phyloP scores from a whole-genome alignment of 2,329 filamentous ascomycete species.

The Fusarium agapanthi region DNA sequence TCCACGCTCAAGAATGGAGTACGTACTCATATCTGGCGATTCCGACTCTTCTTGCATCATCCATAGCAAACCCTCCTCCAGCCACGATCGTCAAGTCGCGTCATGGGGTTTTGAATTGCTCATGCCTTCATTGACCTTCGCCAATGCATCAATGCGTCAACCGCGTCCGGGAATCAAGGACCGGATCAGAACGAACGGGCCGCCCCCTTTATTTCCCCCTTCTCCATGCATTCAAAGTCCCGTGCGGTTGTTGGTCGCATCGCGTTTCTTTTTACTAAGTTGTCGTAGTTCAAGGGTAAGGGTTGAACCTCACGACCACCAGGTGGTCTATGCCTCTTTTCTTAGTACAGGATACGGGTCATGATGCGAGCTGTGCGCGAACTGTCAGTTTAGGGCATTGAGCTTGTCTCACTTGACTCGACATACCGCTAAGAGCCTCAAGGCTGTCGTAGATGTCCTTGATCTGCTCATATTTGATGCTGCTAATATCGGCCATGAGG shows the following conservation, averaged over 20 bases:
- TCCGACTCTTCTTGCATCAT: constrained; percentile 11
- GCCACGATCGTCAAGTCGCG: constrained; percentile 23
- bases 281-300: constrained; percentile 12
- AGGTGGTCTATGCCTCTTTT: constrained; percentile 11
- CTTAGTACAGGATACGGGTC: constrained; percentile 58
- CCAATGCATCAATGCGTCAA: constrained; percentile 35
- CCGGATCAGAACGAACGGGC: constrained; percentile 23
- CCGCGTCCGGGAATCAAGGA: constrained; percentile 19
- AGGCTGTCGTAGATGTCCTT: constrained; percentile 86
- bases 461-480: constrained; percentile 81
- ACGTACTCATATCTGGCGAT: constrained; percentile 5
- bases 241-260: constrained; percentile 22
- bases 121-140: constrained; percentile 12
- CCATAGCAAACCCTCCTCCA: neutral
- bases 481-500: constrained; percentile 96
- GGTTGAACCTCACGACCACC: constrained; percentile 19
- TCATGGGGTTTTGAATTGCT: constrained; percentile 2
- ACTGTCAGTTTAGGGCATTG: constrained; percentile 18
- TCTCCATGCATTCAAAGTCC: constrained; percentile 16
- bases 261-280: constrained; percentile 16
- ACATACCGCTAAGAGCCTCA: constrained; percentile 81
- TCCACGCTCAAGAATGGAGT: constrained; percentile 14
- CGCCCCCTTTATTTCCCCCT: constrained; percentile 31
- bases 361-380: constrained; percentile 53
- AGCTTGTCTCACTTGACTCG: neutral